A percentile compares a stretch with the other conserved stretches of the same genome.
Evolutionary conservation across 2,329 filamentous ascomycete species (phyloP).

Genomic region (Onygena corvina): DNA sequence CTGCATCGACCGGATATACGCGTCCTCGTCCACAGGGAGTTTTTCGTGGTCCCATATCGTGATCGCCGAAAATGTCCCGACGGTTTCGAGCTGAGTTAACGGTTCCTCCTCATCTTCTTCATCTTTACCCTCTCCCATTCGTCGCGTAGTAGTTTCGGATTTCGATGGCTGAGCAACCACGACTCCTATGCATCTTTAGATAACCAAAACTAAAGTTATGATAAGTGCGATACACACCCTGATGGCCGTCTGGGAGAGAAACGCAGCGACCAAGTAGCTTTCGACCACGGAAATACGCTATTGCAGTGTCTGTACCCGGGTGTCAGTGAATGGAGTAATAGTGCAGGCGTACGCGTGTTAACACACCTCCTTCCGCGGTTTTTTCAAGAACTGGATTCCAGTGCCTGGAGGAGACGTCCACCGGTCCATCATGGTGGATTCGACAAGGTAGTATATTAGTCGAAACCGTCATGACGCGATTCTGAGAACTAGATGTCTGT

Average conservation of each 20-base stretch:
- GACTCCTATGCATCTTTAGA: slow-evolving; percentile 36
- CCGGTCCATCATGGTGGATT: slow-evolving; percentile 63
- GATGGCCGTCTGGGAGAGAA: slow-evolving; percentile 58
- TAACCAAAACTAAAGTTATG: not conserved
- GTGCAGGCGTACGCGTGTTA: not conserved
- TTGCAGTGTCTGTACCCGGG: slow-evolving; percentile 19
- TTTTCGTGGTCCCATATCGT: slow-evolving; percentile 76
- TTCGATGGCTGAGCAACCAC: slow-evolving; percentile 38
- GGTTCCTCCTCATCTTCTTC: slow-evolving; percentile 33
- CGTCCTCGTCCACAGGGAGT: slow-evolving; percentile 52
- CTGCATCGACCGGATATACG: slow-evolving; percentile 60
- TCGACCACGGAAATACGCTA: slow-evolving; percentile 65
- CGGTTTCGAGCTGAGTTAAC: slow-evolving; percentile 46
- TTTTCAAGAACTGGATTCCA: slow-evolving; percentile 52
- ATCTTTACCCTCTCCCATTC: not conserved
- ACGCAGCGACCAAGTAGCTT: slow-evolving; percentile 59
- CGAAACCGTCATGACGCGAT: slow-evolving; percentile 29
- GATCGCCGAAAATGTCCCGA: slow-evolving; percentile 60
- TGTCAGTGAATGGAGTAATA: not conserved
- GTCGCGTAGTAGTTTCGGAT: not conserved
- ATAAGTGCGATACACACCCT: slow-evolving; percentile 31
- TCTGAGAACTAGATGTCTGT: not conserved
- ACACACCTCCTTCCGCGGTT: slow-evolving; percentile 27
- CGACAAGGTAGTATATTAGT: slow-evolving; percentile 69
- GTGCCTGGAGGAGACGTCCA: slow-evolving; percentile 52